Evolutionary conservation across 805 yeast species (phyloP).

Genomic region (Spencermartinsiella europaea): DNA sequence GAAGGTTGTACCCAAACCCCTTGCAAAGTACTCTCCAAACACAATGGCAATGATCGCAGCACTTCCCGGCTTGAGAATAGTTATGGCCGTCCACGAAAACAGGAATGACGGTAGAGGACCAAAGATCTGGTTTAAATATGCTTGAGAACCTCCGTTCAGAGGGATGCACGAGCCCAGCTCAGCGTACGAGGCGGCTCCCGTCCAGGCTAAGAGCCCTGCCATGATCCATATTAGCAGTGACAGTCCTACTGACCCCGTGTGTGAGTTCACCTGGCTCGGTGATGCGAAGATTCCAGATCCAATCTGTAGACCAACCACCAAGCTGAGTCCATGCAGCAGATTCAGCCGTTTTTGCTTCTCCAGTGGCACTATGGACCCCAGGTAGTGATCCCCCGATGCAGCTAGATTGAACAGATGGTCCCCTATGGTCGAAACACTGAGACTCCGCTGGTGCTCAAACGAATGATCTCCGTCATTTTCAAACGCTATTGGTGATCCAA

Average conservation of each 20-base stretch:
- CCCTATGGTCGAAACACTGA: constrained; percentile 26
- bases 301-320: constrained; percentile 40
- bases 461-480: constrained; percentile 16
- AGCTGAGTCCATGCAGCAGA: constrained; percentile 33
- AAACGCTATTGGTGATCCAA: constrained; percentile 17
- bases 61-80: constrained; percentile 37
- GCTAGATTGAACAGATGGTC: constrained; percentile 25
- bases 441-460: constrained; percentile 13
- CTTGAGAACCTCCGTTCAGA: constrained; percentile 38
- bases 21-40: constrained; percentile 35
- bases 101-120: constrained; percentile 35
- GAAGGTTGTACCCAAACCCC: constrained; percentile 18
- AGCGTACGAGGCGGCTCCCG: constrained; percentile 40
- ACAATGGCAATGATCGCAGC: constrained; percentile 38
- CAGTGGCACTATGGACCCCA: constrained; percentile 21
- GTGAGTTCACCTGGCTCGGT: constrained; percentile 35
- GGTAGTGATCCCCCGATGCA: constrained; percentile 20
- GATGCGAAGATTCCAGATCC: constrained; percentile 42
- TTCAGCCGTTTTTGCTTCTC: constrained; percentile 29
- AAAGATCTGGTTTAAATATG: constrained; percentile 34
- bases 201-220: constrained; percentile 39
- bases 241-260: constrained; percentile 36
- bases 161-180: constrained; percentile 39
- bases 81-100: constrained; percentile 36
- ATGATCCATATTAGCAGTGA: constrained; percentile 35